Percentiles rank a stretch among this genome's conserved stretches.
phyloP scores from a whole-genome alignment of 768 basidiomycete genomes.

The Tulasnella sp. region DNA sequence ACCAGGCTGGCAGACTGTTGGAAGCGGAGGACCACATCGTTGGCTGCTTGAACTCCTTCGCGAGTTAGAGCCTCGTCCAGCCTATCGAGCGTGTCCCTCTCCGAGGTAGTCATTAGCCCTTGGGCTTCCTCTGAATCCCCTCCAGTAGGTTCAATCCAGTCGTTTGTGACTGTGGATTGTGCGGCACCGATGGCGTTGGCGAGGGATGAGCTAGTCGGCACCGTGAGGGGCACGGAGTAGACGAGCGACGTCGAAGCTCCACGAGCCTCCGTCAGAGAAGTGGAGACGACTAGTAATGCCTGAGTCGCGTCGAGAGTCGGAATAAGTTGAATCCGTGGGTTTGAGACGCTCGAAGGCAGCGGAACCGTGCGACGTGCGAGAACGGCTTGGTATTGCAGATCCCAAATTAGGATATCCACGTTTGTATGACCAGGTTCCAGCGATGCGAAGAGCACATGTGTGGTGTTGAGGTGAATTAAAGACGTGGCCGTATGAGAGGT shows the following conservation, averaged over 20 bases:
- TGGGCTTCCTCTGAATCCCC: background rate
- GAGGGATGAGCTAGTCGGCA: background rate
- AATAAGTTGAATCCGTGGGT: background rate
- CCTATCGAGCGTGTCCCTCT: background rate
- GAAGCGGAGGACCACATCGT: background rate
- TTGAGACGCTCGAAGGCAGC: background rate
- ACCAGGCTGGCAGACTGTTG: background rate
- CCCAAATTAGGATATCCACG: constrained; percentile 9
- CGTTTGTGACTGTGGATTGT: background rate
- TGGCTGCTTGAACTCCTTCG: background rate
- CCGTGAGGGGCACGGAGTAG: background rate
- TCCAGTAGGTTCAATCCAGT: background rate
- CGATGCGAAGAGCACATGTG: constrained; percentile 10
- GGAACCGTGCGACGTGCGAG: background rate
- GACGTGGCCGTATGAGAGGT: background rate
- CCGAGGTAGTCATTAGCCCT: background rate
- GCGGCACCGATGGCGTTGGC: background rate
- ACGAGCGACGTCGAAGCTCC: background rate
- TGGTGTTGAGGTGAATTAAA: constrained; percentile 11
- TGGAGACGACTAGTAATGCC: background rate
- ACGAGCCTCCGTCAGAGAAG: background rate
- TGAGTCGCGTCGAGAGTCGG: background rate
- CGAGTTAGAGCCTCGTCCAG: background rate
- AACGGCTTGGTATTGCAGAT: constrained; percentile 8
- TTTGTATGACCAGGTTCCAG: background rate